These are phyloP conservation scores for Colletotrichum aenigma DNA, from an alignment of 2,329 filamentous ascomycete genomes.

Conservation along the genomic window DNA sequence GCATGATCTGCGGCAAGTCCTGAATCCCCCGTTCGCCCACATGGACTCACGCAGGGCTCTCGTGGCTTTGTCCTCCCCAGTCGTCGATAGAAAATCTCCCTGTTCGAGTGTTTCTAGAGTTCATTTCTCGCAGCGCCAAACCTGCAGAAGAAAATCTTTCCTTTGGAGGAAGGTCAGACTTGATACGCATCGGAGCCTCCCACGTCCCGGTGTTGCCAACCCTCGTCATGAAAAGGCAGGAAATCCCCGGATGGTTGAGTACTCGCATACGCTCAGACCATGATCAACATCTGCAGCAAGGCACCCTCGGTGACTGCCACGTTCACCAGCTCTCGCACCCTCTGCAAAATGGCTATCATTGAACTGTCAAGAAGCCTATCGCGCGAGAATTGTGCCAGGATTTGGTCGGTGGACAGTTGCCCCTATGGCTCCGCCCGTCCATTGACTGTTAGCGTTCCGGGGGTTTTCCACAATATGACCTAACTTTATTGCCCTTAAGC, in stretches of 20 bases:
- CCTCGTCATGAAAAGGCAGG: neutral
- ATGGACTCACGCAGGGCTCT: neutral
- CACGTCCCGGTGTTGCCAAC: neutral
- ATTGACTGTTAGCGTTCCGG: neutral
- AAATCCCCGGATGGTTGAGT: neutral
- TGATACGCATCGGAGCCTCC: neutral
- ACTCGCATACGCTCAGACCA: neutral
- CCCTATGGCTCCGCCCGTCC: neutral
- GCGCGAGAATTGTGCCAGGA: neutral
- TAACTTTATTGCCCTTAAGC: neutral
- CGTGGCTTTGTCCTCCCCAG: neutral
- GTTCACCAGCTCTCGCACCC: neutral
- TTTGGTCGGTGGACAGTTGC: neutral
- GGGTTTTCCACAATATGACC: neutral
- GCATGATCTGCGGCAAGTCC: slow-evolving; percentile 1
- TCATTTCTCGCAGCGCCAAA: neutral
- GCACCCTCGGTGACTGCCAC: neutral
- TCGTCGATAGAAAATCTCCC: neutral
- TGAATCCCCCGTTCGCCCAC: neutral
- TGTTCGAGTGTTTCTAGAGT: neutral
- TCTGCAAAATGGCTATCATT: neutral
- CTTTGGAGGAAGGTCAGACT: neutral
- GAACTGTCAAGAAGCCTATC: neutral
- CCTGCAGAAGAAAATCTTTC: neutral
- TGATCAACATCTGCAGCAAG: neutral